These are phyloP conservation scores for Trifolium fragiferum DNA, from an alignment of 306 rosid species.

Conservation along the genomic window DNA sequence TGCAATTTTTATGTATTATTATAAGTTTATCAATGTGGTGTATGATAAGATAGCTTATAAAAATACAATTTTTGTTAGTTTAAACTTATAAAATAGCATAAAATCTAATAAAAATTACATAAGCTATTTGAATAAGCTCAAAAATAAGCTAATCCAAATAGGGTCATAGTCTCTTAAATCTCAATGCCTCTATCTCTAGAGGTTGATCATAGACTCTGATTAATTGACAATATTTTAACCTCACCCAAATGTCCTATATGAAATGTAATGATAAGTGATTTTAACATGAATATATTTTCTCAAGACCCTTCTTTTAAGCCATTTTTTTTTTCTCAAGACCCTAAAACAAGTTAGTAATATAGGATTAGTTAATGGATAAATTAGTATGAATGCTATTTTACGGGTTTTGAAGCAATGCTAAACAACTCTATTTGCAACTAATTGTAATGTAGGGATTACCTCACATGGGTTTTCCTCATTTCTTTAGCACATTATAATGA, in stretches of 20 bases:
- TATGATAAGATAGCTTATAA: too few species aligned
- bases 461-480: slow-evolving; percentile 34
- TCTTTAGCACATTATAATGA: slow-evolving; percentile 20
- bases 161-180: too few species aligned
- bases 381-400: background rate
- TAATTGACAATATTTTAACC: background rate
- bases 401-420: background rate
- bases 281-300: background rate
- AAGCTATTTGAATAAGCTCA: too few species aligned
- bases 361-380: background rate
- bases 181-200: background rate
- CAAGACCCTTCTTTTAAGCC: background rate
- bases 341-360: slow-evolving; percentile 10
- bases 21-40: too few species aligned
- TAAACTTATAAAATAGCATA: too few species aligned
- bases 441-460: background rate
- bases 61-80: too few species aligned
- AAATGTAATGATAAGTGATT: slow-evolving; percentile 13
- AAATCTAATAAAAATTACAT: too few species aligned
- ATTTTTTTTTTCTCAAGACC: background rate
- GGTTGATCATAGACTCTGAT: background rate
- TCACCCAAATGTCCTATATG: background rate
- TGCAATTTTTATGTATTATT: too few species aligned
- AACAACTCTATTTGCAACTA: background rate
- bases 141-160: too few species aligned